phyloP scores from a whole-genome alignment of 139 green algal species.

The Axilococcus clingmanii region DNA sequence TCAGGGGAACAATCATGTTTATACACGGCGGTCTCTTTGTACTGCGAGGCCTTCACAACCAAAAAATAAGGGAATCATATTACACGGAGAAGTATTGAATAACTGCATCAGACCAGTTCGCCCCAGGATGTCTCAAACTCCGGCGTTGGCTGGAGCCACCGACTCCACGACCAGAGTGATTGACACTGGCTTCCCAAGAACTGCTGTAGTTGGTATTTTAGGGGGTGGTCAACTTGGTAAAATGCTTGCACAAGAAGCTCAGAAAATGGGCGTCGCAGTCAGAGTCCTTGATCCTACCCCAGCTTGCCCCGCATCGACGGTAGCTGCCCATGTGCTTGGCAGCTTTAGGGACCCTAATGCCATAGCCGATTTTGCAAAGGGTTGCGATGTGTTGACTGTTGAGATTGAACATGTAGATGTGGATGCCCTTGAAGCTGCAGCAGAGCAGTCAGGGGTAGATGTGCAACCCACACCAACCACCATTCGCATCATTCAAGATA shows the following conservation, averaged over 20 bases:
- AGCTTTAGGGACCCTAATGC: constrained; percentile 65
- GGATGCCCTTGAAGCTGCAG: constrained; percentile 64
- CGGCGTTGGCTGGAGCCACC: background rate
- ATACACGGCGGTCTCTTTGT: no score
- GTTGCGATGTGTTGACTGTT: constrained; percentile 85
- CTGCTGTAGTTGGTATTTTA: constrained; percentile 76
- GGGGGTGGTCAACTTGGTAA: constrained; percentile 94
- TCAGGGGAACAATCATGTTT: no score
- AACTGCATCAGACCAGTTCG: no score
- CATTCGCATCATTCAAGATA: constrained; percentile 79
- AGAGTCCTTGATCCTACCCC: constrained; percentile 81
- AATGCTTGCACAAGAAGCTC: constrained; percentile 90
- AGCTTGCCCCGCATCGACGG: constrained; percentile 66
- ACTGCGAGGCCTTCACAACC: background rate
- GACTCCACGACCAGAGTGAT: background rate
- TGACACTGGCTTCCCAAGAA: constrained; percentile 26
- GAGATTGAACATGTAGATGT: constrained; percentile 98
- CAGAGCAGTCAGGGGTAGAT: constrained; percentile 42
- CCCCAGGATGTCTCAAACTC: background rate
- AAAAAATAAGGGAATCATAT: background rate
- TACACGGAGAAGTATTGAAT: background rate
- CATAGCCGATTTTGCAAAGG: constrained; percentile 62
- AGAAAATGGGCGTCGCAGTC: constrained; percentile 78
- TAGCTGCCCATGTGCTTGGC: constrained; percentile 56
- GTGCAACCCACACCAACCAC: constrained; percentile 70